A percentile compares a stretch with the other conserved stretches of the same genome.
Evolutionary conservation across 306 rosid genomes (phyloP).

Genomic region (Prunus dulcis): DNA sequence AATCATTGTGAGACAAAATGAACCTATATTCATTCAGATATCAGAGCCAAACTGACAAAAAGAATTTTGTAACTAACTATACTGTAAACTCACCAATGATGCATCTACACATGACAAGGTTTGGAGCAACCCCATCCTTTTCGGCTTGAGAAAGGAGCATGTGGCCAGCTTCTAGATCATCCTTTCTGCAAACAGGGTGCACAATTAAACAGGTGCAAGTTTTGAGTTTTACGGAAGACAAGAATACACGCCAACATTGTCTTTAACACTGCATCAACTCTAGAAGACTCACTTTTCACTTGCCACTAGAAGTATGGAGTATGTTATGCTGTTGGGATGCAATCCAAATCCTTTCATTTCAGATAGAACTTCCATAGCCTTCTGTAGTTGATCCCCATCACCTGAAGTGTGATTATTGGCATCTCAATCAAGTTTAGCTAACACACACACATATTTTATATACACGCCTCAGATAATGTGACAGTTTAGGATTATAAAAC

Average conservation of each 20-base stretch:
- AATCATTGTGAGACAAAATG: no score
- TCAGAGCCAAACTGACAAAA: conserved; percentile 13
- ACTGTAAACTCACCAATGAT: conserved; percentile 57
- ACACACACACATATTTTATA: not conserved
- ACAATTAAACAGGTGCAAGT: conserved; percentile 17
- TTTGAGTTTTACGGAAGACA: not conserved
- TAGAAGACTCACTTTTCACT: conserved; percentile 69
- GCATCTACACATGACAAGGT: conserved; percentile 62
- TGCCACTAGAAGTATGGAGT: conserved; percentile 76
- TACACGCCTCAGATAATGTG: not conserved
- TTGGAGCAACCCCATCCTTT: conserved; percentile 58
- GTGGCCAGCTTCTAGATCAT: conserved; percentile 74
- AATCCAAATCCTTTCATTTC: conserved; percentile 81
- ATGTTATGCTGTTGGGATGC: conserved; percentile 80
- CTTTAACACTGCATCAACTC: not conserved
- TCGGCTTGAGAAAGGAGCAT: conserved; percentile 76
- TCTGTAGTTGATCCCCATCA: conserved; percentile 79
- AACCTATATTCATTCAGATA: not conserved
- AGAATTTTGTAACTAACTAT: not conserved
- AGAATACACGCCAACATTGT: conserved; percentile 1
- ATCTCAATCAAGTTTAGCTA: conserved; percentile 11
- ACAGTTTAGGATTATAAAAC: not conserved
- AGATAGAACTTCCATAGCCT: conserved; percentile 73
- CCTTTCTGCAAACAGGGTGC: conserved; percentile 50
- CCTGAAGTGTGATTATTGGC: conserved; percentile 49